Conservation (phyloP, 2,329 filamentous ascomycete species). For the Diaporthe sp. region DNA sequence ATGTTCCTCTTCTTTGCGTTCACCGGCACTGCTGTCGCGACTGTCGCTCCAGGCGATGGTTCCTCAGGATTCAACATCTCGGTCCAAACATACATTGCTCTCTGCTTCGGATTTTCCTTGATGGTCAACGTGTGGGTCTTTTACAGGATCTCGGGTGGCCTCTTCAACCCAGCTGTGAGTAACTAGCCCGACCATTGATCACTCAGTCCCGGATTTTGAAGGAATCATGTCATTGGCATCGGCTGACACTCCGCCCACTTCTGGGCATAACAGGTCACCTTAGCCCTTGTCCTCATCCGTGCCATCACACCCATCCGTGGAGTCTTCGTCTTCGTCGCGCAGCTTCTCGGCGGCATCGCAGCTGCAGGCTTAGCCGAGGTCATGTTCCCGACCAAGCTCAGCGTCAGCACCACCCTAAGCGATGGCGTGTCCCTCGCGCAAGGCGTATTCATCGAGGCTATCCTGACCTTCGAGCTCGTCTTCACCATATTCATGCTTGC, state of each 20-base stretch:
- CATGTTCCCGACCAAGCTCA: conserved; percentile 66
- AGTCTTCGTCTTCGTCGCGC: conserved; percentile 66
- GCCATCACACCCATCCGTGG: conserved; percentile 67
- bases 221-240: too few relatives aligned
- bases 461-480: conserved; percentile 74
- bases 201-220: too few relatives aligned
- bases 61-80: conserved; percentile 33
- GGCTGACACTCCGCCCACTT: background rate
- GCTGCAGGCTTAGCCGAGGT: conserved; percentile 70
- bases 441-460: conserved; percentile 77
- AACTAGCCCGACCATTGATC: too few relatives aligned
- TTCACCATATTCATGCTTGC: conserved; percentile 79
- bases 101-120: conserved; percentile 60
- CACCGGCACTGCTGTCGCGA: conserved; percentile 49
- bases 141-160: conserved; percentile 60
- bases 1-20: conserved; percentile 60
- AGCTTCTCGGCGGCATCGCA: conserved; percentile 71
- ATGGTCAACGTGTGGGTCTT: conserved; percentile 65
- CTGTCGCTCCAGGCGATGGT: conserved; percentile 37
- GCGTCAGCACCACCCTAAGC: conserved; percentile 69
- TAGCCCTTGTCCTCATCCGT: conserved; percentile 72
- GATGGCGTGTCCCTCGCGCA: conserved; percentile 65
- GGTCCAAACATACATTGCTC: conserved; percentile 53
- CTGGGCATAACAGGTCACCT: conserved; percentile 55
- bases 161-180: conserved; percentile 56